These are phyloP conservation scores for Daldinia sp. DNA, from an alignment of 2,329 filamentous ascomycete genomes.

Conservation along the genomic window DNA sequence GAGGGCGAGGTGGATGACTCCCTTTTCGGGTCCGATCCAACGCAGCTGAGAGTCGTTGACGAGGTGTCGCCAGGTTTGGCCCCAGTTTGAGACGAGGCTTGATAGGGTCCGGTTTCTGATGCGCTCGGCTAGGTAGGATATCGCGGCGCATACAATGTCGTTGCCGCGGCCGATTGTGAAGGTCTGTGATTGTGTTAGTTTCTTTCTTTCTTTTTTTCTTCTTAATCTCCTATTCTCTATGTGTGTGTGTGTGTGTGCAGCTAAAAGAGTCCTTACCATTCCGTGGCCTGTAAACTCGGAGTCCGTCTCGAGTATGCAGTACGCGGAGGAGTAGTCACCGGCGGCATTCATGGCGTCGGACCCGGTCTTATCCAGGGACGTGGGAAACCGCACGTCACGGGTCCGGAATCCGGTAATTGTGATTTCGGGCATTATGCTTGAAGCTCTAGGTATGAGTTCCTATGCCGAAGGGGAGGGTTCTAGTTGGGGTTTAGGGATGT, in stretches of 20 bases:
- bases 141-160: constrained; percentile 90
- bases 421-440: constrained; percentile 64
- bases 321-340: constrained; percentile 93
- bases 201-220: background rate
- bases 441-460: background rate
- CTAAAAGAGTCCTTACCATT: constrained; percentile 66
- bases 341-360: constrained; percentile 97
- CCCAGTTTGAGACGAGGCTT: constrained; percentile 83
- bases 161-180: constrained; percentile 92
- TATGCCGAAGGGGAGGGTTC: background rate
- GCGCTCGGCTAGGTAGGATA: constrained; percentile 80
- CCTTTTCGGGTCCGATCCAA: constrained; percentile 95
- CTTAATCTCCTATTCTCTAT: background rate
- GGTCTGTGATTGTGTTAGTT: constrained; percentile 58
- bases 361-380: constrained; percentile 95
- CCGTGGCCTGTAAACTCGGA: constrained; percentile 78
- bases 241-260: constrained; percentile 6
- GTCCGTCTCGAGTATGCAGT: constrained; percentile 90
- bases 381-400: constrained; percentile 83
- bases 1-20: constrained; percentile 91
- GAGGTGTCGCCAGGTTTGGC: constrained; percentile 90
- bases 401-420: constrained; percentile 79
- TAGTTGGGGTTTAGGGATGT: background rate
- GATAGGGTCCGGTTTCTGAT: constrained; percentile 81
- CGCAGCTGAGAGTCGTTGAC: constrained; percentile 90